A percentile compares a stretch with the other conserved stretches of the same genome.
Evolutionary conservation across 768 basidiomycete genomes (phyloP).

Genomic region (Pleurotus sapidus): DNA sequence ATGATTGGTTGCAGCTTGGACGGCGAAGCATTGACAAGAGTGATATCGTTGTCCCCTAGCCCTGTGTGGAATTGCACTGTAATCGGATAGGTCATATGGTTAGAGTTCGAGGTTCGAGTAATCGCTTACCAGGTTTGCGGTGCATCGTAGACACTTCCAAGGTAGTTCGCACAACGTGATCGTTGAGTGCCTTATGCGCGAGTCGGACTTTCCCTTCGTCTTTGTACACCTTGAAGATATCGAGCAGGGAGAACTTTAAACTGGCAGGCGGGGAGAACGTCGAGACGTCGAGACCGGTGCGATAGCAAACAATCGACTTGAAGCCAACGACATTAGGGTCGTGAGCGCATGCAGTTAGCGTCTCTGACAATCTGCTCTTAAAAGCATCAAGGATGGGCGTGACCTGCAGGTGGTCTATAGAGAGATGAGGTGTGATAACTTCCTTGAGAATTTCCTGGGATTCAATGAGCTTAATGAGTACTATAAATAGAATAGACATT

Average conservation of each 20-base stretch:
- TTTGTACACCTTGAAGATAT: constrained; percentile 31
- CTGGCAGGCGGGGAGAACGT: constrained; percentile 21
- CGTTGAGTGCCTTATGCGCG: constrained; percentile 62
- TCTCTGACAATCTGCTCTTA: constrained; percentile 27
- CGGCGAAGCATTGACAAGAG: constrained; percentile 55
- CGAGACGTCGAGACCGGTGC: constrained; percentile 65
- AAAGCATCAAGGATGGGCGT: constrained; percentile 27
- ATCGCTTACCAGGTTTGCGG: constrained; percentile 56
- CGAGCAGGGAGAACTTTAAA: constrained; percentile 26
- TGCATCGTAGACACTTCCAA: constrained; percentile 49
- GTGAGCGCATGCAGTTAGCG: constrained; percentile 33
- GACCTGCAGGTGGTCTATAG: constrained; percentile 14
- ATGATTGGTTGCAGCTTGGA: constrained; percentile 68
- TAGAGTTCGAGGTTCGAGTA: neutral
- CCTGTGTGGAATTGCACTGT: constrained; percentile 86
- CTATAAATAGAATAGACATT: neutral
- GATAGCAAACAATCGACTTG: constrained; percentile 78
- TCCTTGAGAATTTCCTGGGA: constrained; percentile 28
- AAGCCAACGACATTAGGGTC: constrained; percentile 59
- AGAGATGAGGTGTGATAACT: constrained; percentile 18
- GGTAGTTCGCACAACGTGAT: constrained; percentile 56
- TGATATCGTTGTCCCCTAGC: constrained; percentile 73
- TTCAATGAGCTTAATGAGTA: constrained; percentile 21
- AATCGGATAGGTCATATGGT: neutral
- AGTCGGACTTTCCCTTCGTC: constrained; percentile 44